Percentiles rank a stretch among this genome's conserved stretches.
phyloP scores from a whole-genome alignment of 2,329 filamentous ascomycete genomes.

The Alternaria angustiovoidea region DNA sequence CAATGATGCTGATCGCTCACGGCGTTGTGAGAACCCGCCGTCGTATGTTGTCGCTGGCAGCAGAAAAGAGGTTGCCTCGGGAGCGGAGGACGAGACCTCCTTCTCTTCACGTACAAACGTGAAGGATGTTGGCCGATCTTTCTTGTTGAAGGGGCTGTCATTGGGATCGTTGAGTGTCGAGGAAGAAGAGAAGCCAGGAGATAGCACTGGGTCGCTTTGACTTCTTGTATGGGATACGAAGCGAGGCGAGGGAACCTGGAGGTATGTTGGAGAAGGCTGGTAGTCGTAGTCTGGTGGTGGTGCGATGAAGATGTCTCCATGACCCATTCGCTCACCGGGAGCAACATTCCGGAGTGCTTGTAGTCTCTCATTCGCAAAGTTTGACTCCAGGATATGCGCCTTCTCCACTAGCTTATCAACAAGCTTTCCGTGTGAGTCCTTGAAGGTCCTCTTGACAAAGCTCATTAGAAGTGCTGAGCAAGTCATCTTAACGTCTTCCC shows the following conservation, averaged over 20 bases:
- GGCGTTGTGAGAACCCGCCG: constrained; percentile 17
- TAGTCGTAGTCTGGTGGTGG: constrained; percentile 49
- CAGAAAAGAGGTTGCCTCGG: constrained; percentile 26
- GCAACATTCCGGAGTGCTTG: constrained; percentile 40
- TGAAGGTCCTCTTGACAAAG: constrained; percentile 85
- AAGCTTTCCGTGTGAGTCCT: constrained; percentile 75
- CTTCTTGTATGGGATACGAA: constrained; percentile 28
- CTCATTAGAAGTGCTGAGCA: constrained; percentile 78
- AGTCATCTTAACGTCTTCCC: constrained; percentile 85
- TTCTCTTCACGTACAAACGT: constrained; percentile 22
- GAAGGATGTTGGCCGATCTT: constrained; percentile 21
- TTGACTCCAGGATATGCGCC: constrained; percentile 47
- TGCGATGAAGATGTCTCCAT: constrained; percentile 46
- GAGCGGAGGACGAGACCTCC: constrained; percentile 18
- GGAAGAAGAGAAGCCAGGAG: constrained; percentile 31
- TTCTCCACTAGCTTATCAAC: constrained; percentile 62
- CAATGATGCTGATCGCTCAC: constrained; percentile 23
- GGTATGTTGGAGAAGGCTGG: constrained; percentile 15
- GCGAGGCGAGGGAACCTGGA: constrained; percentile 20
- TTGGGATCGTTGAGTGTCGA: constrained; percentile 24
- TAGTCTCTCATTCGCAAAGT: constrained; percentile 45
- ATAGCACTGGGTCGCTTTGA: constrained; percentile 32
- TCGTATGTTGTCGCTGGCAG: constrained; percentile 36
- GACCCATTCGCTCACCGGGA: constrained; percentile 43
- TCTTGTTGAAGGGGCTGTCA: constrained; percentile 17